Evolutionary conservation across 306 rosid species (phyloP), one percentile per base, ranked within the genome.

Genomic region (Vigna hirtella): DNA sequence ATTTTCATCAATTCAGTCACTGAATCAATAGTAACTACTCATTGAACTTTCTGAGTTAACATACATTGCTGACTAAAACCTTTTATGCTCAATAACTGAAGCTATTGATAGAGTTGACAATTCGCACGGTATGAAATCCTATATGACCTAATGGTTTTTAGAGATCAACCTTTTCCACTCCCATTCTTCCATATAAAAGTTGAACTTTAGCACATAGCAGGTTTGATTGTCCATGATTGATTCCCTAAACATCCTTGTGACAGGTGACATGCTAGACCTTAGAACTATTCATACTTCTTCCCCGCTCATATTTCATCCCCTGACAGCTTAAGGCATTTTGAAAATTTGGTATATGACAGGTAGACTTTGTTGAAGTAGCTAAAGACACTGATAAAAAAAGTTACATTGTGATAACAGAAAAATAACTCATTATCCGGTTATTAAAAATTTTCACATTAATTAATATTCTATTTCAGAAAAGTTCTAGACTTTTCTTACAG

Each of bases 191-290:
- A 59, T 8, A 2, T 42, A 2, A 43, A 43, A 28, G 34, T 57
- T 57, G n/a, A 57, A 22, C 22, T 57, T 57, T 9, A 57, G 64
- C 36, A 3, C 36, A 10, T 10, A 15, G 40, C 14, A 24, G 42
- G 40, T 2, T 7, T 51, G 24, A 22, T 16, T 68, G 42, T 14
- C 40, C 55, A 45, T 6, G 57, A 13, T 68, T 24, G 40, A 14
- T 22, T 18, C 72, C 55, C 53, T 20, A 66, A 66, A 12, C 20
- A 66, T 50, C 5, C 36, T 66, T 66, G 72, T 13, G n/a, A 43
- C 17, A 43, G 56, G 57, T 68, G 73, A 20, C 13, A 16, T 24
- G 56, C n/a, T 13, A 67, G 56, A 13, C n/a, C 45, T 36, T 3
- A 51, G 12, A 43, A 10, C 38, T 67, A 43, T 42, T 45, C 56